Evolutionary conservation across 768 basidiomycete species (phyloP).

Genomic region (Trametes cingulata): DNA sequence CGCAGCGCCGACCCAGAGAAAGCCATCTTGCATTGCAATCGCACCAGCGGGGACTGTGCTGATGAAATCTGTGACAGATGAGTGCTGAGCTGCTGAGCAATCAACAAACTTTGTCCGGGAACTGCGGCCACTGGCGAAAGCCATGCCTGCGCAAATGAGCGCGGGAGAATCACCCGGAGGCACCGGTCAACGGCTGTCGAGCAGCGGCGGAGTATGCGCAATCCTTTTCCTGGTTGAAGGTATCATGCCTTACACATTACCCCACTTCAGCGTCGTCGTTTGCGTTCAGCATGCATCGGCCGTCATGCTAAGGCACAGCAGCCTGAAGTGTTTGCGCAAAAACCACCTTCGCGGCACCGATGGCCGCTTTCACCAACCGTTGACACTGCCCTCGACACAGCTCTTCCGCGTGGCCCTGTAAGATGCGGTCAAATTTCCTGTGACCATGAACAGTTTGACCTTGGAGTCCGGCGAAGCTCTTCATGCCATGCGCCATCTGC

Average conservation of each 20-base stretch:
- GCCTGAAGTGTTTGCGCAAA: background rate
- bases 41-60: constrained; percentile 11
- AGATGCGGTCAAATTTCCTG: constrained; percentile 13
- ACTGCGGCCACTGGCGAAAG: constrained; percentile 12
- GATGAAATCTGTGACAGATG: constrained; percentile 15
- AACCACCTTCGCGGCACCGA: constrained; percentile 1
- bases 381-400: constrained; percentile 10
- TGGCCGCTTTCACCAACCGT: background rate
- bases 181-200: background rate
- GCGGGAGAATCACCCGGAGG: constrained; percentile 3
- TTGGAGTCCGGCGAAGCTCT: background rate
- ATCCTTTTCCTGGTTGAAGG: background rate
- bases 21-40: constrained; percentile 10
- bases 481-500: background rate
- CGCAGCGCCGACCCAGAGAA: background rate
- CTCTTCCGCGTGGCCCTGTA: constrained; percentile 12
- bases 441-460: background rate
- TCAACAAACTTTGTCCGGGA: constrained; percentile 19
- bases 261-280: background rate
- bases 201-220: background rate
- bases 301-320: background rate
- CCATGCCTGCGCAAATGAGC: constrained; percentile 3
- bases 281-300: constrained; percentile 1
- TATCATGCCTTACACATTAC: background rate
- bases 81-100: constrained; percentile 13